A percentile compares a stretch with the other conserved stretches of the same genome.
phyloP scores from a whole-genome alignment of 2,329 filamentous ascomycete species.

The Fusarium redolens region DNA sequence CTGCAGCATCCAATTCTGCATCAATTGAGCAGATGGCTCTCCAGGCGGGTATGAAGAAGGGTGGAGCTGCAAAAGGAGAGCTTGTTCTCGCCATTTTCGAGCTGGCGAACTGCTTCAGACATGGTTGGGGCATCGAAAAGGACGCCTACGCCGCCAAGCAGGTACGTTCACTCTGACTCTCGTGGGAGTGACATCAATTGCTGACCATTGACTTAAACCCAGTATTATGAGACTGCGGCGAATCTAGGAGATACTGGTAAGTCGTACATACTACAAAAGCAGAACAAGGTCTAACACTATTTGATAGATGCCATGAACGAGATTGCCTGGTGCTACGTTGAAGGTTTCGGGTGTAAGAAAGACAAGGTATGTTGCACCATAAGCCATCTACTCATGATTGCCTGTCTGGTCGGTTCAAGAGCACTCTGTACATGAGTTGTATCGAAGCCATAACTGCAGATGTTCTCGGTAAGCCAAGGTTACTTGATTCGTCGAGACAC shows the following conservation, averaged over 20 bases:
- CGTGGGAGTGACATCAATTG: background rate
- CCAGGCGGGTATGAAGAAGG: constrained; percentile 88
- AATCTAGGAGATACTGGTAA: constrained; percentile 89
- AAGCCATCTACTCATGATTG: constrained; percentile 11
- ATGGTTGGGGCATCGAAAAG: constrained; percentile 91
- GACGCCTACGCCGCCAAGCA: constrained; percentile 87
- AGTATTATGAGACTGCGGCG: constrained; percentile 98
- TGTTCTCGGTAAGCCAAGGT: constrained; percentile 27
- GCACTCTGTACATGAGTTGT: constrained; percentile 14
- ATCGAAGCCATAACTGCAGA: background rate
- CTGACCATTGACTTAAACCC: constrained; percentile 37
- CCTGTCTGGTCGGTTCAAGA: constrained; percentile 11
- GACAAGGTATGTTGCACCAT: constrained; percentile 82
- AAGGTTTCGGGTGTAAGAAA: constrained; percentile 97
- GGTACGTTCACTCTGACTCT: constrained; percentile 52
- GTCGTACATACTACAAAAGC: constrained; percentile 38
- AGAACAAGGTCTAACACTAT: constrained; percentile 19
- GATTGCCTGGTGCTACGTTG: constrained; percentile 92
- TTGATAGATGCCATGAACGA: constrained; percentile 93
- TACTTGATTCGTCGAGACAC: constrained; percentile 28
- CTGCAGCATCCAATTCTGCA: constrained; percentile 90
- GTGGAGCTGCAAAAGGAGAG: constrained; percentile 94
- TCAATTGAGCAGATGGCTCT: constrained; percentile 87
- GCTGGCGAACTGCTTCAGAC: constrained; percentile 89
- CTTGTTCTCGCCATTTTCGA: constrained; percentile 97